Conservation (phyloP, 2,329 filamentous ascomycete genomes). For the Colletotrichum camelliae region DNA sequence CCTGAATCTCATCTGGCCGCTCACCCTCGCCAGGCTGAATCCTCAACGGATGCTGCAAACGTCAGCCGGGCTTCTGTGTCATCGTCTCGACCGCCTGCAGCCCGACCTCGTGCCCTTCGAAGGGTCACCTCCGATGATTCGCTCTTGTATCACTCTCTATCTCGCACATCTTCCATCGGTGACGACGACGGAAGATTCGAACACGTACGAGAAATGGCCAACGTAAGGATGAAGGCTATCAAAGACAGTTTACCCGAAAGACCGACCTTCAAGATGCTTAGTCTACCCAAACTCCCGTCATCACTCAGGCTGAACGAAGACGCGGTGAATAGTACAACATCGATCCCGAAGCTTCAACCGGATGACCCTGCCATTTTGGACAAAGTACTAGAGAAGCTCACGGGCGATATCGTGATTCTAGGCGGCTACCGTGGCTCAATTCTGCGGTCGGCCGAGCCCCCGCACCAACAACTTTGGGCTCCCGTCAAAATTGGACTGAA, state of each 20-base stretch:
- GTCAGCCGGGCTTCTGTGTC: background rate
- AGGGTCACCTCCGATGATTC: constrained; percentile 80
- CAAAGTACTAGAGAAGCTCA: constrained; percentile 68
- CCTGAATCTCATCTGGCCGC: background rate
- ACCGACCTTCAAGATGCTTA: constrained; percentile 76
- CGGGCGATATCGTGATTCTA: constrained; percentile 85
- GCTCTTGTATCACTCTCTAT: constrained; percentile 76
- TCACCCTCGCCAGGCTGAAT: background rate
- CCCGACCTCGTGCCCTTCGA: constrained; percentile 43
- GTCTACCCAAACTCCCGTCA: constrained; percentile 59
- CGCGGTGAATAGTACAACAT: constrained; percentile 25
- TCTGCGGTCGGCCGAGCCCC: constrained; percentile 81
- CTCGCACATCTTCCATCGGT: constrained; percentile 81
- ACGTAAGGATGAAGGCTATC: constrained; percentile 88
- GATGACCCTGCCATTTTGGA: constrained; percentile 47
- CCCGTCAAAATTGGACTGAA: constrained; percentile 93
- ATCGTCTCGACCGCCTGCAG: constrained; percentile 1
- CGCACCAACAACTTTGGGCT: constrained; percentile 90
- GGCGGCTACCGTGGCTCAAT: constrained; percentile 92
- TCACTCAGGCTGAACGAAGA: constrained; percentile 30
- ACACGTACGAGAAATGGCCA: constrained; percentile 83
- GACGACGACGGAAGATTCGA: constrained; percentile 79
- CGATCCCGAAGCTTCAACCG: constrained; percentile 23
- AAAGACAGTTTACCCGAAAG: constrained; percentile 84
- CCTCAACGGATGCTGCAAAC: background rate